These are phyloP conservation scores for Eucommia ulmoides DNA, from an alignment of 257 asterid genomes.

Conservation along the genomic window DNA sequence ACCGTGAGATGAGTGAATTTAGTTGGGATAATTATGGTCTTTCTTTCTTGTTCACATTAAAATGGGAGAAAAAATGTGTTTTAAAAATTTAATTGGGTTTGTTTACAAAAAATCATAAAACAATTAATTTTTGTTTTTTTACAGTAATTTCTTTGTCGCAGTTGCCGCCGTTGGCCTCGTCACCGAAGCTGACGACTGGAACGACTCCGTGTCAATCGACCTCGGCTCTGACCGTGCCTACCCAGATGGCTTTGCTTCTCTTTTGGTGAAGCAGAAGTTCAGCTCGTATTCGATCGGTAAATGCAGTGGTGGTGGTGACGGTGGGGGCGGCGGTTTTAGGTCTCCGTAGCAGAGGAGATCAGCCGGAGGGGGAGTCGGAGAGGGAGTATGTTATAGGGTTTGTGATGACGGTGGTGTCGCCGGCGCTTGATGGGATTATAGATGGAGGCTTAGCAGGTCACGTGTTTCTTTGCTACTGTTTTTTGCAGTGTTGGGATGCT, in stretches of 20 bases:
- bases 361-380: neutral
- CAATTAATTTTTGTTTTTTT: too few species aligned
- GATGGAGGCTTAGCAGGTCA: neutral
- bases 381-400: neutral
- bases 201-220: too few species aligned
- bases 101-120: too few species aligned
- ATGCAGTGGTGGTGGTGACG: neutral
- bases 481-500: neutral
- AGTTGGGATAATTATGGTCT: too few species aligned
- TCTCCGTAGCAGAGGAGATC: neutral
- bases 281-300: neutral
- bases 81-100: too few species aligned
- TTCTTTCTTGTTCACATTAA: too few species aligned
- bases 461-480: neutral
- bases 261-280: neutral
- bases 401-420: neutral
- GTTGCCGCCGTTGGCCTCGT: too few species aligned
- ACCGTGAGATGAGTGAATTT: too few species aligned
- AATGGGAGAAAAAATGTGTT: too few species aligned
- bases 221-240: too few species aligned
- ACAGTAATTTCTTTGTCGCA: too few species aligned
- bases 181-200: too few species aligned
- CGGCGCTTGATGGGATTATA: neutral
- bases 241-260: neutral
- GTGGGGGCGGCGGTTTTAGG: neutral